Evolutionary conservation across 129 eudicot species (phyloP), one percentile per base, ranked within the genome.

Genomic region (Centaurea solstitialis): DNA sequence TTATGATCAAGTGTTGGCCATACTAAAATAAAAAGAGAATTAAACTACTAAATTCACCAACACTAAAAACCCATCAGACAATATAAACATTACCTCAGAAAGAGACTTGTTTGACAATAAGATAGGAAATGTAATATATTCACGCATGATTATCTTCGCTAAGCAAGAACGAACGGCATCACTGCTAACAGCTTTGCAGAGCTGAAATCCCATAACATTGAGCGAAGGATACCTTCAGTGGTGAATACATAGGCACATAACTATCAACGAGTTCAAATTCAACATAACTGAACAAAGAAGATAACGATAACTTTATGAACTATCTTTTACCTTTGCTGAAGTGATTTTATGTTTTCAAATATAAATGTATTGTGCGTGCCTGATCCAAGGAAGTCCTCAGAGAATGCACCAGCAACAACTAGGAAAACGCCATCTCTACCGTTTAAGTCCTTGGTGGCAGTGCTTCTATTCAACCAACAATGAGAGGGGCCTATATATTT

Each of bases 271-370:
- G 66, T 47, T 68, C 26, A 21, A 57, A 78, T 8, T 3, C 20
- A 74, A 81, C 5, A 47, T n/a, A 35, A 83, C 61, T n/a, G 26
- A 77, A 41, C 64, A 41, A 78, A 75, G 76, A 77, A 84, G 67
- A 64, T 57, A 75, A 76, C 21, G 28, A 72, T 72, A 76, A 53
- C 69, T 68, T 67, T 35, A 78, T 47, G 57, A 35, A 62, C 72
- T 40, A 45, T 74, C 24, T 83, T 38, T 69, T 85, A 92, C 99
- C 99, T 94, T 87, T 86, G 96, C 71, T 92, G 99, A 86, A 94
- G 90, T 53, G 87, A 82, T 85, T 94, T 94, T 30, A 82, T 89
- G 72, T 85, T 90, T 73, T 89, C 93, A 70, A 94, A 73, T 89
- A 89, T 84, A 53, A 47, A 57, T 35, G 26, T 39, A 82, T 80